Evolutionary conservation across 306 rosid genomes (phyloP).

Genomic region (Crataegus laevigata): DNA sequence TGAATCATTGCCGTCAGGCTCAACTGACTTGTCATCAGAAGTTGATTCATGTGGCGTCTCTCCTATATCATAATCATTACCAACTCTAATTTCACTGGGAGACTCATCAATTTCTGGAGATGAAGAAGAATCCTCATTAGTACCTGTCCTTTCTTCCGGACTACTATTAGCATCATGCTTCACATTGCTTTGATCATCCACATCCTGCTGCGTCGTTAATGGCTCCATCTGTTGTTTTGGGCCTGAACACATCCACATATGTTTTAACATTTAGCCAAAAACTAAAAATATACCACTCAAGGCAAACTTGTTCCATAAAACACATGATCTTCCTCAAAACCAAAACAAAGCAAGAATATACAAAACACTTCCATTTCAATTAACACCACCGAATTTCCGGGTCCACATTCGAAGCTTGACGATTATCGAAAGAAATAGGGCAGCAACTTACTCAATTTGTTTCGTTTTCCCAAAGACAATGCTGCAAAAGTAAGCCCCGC

Average conservation of each 20-base stretch:
- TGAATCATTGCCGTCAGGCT: conserved; percentile 34
- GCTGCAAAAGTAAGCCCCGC: conserved; percentile 67
- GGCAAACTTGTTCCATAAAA: conserved; percentile 11
- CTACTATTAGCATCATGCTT: conserved; percentile 30
- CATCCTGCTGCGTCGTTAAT: conserved; percentile 56
- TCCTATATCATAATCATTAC: conserved; percentile 43
- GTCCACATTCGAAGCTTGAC: not conserved
- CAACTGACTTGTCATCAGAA: conserved; percentile 33
- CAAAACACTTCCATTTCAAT: not conserved
- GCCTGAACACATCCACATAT: conserved; percentile 35
- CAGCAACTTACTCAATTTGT: conserved; percentile 47
- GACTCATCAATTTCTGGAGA: conserved; percentile 40
- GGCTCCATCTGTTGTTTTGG: conserved; percentile 56
- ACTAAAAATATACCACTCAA: not conserved
- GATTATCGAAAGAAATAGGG: not conserved
- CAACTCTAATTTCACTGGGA: conserved; percentile 36
- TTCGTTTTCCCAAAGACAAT: conserved; percentile 50
- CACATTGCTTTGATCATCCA: not conserved
- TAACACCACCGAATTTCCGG: not conserved
- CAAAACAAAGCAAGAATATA: not conserved
- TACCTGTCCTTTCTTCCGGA: conserved; percentile 40
- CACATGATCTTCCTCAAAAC: not conserved
- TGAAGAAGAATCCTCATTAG: conserved; percentile 37
- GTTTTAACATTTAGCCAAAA: conserved; percentile 6
- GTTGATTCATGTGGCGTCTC: conserved; percentile 30